phyloP scores from a whole-genome alignment of 2,329 filamentous ascomycete species.

The Huntiella bhutanensis region DNA sequence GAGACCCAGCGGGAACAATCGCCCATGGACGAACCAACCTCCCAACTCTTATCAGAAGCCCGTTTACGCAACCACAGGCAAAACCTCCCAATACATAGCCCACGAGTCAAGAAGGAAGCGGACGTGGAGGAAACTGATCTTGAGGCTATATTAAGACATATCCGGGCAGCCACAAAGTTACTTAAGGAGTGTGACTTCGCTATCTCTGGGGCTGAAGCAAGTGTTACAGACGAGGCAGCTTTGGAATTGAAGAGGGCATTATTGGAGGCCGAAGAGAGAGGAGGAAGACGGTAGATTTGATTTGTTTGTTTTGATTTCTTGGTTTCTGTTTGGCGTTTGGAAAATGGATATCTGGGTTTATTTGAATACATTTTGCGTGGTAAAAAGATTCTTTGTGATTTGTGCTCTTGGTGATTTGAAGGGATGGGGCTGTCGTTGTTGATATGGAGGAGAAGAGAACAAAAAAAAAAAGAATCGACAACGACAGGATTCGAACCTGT shows the following conservation, averaged over 20 bases:
- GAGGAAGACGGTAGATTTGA: not conserved
- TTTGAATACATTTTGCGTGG: no score
- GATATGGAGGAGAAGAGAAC: no score
- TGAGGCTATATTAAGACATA: not conserved
- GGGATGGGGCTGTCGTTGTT: no score
- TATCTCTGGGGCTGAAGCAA: not conserved
- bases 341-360: not conserved
- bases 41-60: not conserved
- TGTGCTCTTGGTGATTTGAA: no score
- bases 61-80: not conserved
- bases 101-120: not conserved
- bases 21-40: conserved; percentile 3
- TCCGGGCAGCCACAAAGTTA: not conserved
- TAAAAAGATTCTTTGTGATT: no score
- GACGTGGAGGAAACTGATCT: not conserved
- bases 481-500: conserved; percentile 11
- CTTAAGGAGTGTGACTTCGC: not conserved
- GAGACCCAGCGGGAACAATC: not conserved
- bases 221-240: not conserved
- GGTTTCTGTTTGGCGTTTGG: not conserved
- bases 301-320: not conserved
- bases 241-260: conserved; percentile 4
- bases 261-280: conserved; percentile 1
- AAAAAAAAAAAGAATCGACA: conserved; percentile 3
- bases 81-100: conserved; percentile 10